These are phyloP conservation scores for Zygoascus bituminiphila DNA, from an alignment of 805 yeast genomes.

Conservation along the genomic window DNA sequence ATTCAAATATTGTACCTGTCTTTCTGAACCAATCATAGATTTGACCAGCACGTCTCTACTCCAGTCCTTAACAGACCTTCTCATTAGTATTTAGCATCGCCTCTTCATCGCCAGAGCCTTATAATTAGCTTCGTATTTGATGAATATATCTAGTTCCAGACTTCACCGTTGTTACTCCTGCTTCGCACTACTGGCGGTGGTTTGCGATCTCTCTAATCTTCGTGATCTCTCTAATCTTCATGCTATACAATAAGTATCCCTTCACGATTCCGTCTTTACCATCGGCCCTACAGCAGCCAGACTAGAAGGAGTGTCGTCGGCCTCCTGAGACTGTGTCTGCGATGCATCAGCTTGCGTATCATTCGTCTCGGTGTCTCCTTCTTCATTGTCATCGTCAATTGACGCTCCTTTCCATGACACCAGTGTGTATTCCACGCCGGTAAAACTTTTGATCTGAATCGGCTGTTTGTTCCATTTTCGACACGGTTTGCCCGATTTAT, in stretches of 20 bases:
- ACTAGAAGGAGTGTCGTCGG: not conserved
- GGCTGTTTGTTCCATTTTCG: conserved; percentile 39
- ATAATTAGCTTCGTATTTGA: too few species aligned
- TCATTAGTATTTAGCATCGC: too few species aligned
- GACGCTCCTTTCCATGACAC: conserved; percentile 34
- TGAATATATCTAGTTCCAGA: too few species aligned
- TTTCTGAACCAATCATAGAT: too few species aligned
- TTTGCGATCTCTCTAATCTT: too few species aligned
- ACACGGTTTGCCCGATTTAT: conserved; percentile 36
- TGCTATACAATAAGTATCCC: not conserved
- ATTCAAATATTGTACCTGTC: too few species aligned
- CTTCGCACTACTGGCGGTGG: too few species aligned
- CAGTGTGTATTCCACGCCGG: conserved; percentile 35
- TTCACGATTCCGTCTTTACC: not conserved
- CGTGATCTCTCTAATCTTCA: too few species aligned
- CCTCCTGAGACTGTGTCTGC: not conserved
- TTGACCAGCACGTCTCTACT: too few species aligned
- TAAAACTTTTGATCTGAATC: conserved; percentile 35
- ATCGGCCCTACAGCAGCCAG: not conserved
- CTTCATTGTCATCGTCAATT: not conserved
- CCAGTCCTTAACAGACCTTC: too few species aligned
- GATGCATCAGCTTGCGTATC: not conserved
- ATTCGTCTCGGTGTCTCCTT: not conserved
- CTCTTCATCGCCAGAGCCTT: too few species aligned
- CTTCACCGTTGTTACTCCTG: too few species aligned